These are phyloP conservation scores for Geopyxis carbonaria DNA, from an alignment of 495 filamentous ascomycete species.

Conservation along the genomic window DNA sequence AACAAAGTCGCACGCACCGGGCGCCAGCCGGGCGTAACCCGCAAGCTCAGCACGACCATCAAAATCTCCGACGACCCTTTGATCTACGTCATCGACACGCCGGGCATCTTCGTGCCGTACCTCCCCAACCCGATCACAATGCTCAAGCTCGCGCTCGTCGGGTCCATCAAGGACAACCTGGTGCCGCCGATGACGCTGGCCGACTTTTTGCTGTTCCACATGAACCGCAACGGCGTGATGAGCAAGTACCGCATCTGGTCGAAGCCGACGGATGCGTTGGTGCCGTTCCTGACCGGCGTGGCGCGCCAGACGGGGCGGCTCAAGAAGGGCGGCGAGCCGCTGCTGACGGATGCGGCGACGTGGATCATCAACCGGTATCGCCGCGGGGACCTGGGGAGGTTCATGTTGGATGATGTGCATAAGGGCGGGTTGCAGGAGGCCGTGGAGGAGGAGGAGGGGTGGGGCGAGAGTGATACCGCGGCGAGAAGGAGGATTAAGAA, in stretches of 20 bases:
- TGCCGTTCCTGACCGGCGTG: conserved; percentile 46
- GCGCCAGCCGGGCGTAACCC: conserved; percentile 71
- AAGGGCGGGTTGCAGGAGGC: conserved; percentile 35
- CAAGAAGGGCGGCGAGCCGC: conserved; percentile 52
- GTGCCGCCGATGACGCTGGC: conserved; percentile 57
- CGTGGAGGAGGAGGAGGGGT: conserved; percentile 27
- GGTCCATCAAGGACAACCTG: conserved; percentile 77
- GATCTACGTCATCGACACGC: conserved; percentile 56
- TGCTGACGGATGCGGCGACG: conserved; percentile 55
- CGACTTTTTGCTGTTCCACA: conserved; percentile 72
- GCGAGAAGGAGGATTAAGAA: conserved; percentile 29
- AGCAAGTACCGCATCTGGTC: conserved; percentile 33
- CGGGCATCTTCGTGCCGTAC: conserved; percentile 75
- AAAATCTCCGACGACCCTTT: conserved; percentile 51
- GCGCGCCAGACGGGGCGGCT: conserved; percentile 60
- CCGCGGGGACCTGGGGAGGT: conserved; percentile 53
- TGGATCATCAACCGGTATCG: conserved; percentile 80
- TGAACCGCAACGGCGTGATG: conserved; percentile 51
- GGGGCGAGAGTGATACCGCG: conserved; percentile 23
- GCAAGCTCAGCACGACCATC: conserved; percentile 66
- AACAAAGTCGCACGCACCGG: conserved; percentile 66
- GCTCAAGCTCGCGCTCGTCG: conserved; percentile 80
- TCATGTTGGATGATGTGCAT: conserved; percentile 62
- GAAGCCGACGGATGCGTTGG: conserved; percentile 65
- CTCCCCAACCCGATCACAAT: conserved; percentile 69